Evolutionary conservation across 331 rosid species (phyloP), one percentile per base, ranked within the genome.

Genomic region (Acacia concinna): DNA sequence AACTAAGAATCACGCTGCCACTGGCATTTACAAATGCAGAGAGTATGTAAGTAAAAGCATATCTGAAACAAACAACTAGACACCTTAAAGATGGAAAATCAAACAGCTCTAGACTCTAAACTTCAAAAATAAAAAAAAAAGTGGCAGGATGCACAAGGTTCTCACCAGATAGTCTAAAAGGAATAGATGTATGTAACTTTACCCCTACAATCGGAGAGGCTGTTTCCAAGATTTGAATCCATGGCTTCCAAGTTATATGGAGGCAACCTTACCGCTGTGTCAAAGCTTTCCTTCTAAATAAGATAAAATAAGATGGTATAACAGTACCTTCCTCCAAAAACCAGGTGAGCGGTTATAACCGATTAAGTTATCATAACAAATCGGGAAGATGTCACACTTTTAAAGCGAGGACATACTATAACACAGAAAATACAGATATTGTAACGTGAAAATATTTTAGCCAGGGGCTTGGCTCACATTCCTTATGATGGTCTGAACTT

Each of bases 361-460:
- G 66, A 60, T 65, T 69, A 76, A 10, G 78, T 44, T 40, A 81
- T 71, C 60, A 59, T 32, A 60, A 77, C 13, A 57, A 72, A 32
- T 1, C 57, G 15, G 23, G 71, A 68, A 54, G 72, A 37, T 8
- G 56, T 71, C 79, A 81, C 79, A 81, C 71, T 73, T 73, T 83
- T 86, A 83, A 79, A 83, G 35, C 64, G 69, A 71, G 72, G 81
- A 86, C 84, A 74, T 41, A 51, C 83, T 40, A 66, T 5, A 79
- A 67, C 46, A 32, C 7, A 21, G 35, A 57, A 59, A 73, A 37
- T 66, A 78, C 62, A 67, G 34, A 73, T 34, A 70, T 44, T 65
- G 63, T 34, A 70, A 78, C 83, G 68, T 10, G 14, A 37, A 49
- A 77, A 40, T 23, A 23, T 31, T 82, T 81, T 65, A 10, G 37